Percentiles rank a stretch among this genome's conserved stretches.
Conservation (phyloP, 495 filamentous ascomycete species). For the Bacidia rubella region DNA sequence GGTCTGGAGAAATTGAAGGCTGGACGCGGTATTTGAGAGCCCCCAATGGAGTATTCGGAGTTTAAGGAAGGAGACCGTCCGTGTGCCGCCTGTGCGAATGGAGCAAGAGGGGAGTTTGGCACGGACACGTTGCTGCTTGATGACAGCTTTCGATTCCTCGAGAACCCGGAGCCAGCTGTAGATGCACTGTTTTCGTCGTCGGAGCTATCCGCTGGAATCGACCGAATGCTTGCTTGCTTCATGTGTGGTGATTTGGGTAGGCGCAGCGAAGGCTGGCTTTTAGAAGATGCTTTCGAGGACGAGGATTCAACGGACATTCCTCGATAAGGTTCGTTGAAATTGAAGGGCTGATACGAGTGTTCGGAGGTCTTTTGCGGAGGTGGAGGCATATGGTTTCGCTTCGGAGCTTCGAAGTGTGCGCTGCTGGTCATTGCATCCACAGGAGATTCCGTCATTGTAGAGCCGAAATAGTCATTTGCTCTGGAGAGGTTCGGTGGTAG, state of each 20-base stretch:
- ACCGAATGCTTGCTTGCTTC: conserved; percentile 43
- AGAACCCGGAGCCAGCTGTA: conserved; percentile 38
- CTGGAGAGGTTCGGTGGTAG: not conserved
- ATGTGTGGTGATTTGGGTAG: conserved; percentile 45
- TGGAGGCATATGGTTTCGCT: conserved; percentile 7
- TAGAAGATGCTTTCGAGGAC: conserved; percentile 20
- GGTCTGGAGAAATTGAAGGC: conserved; percentile 91
- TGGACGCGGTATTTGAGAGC: conserved; percentile 51
- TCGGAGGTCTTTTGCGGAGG: conserved; percentile 1
- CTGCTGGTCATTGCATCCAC: conserved; percentile 23
- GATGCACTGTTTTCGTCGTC: conserved; percentile 49
- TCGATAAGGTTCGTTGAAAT: conserved; percentile 20
- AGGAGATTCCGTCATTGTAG: conserved; percentile 36
- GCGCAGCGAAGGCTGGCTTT: conserved; percentile 32
- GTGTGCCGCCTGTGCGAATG: conserved; percentile 33
- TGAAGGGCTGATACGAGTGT: conserved; percentile 6
- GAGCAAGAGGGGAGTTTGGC: conserved; percentile 52
- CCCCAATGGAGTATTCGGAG: conserved; percentile 57
- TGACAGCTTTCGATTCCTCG: conserved; percentile 46
- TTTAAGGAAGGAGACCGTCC: conserved; percentile 67
- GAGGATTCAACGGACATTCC: conserved; percentile 33
- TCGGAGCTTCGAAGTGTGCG: not conserved
- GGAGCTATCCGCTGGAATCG: conserved; percentile 44
- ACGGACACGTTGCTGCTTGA: conserved; percentile 48
- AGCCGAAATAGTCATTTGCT: conserved; percentile 27